Evolutionary conservation across 495 filamentous ascomycete species (phyloP).

Genomic region (Penicillium atrosanguineum): DNA sequence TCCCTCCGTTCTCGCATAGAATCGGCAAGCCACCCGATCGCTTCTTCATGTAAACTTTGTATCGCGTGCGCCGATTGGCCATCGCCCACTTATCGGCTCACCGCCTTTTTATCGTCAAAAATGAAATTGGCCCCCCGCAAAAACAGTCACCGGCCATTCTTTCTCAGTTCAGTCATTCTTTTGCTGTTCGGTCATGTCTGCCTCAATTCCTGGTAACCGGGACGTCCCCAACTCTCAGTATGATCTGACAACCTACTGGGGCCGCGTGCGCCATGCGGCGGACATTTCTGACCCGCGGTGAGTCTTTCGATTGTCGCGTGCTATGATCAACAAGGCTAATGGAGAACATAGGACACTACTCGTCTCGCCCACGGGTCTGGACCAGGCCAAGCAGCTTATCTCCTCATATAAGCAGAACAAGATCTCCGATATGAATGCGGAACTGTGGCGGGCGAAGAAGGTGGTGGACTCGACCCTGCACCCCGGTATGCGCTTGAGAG

Average conservation of each 20-base stretch:
- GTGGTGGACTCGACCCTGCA: slow-evolving; percentile 93
- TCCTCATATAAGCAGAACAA: slow-evolving; percentile 78
- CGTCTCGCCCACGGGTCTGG: slow-evolving; percentile 70
- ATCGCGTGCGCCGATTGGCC: slow-evolving; percentile 24
- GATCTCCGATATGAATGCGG: slow-evolving; percentile 74
- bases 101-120: slow-evolving; percentile 36
- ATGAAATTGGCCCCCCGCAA: slow-evolving; percentile 20
- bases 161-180: slow-evolving; percentile 6
- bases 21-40: slow-evolving; percentile 5
- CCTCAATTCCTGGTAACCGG: slow-evolving; percentile 81
- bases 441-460: slow-evolving; percentile 95
- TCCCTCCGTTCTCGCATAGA: background rate
- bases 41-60: background rate
- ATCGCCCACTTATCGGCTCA: slow-evolving; percentile 36
- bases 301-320: slow-evolving; percentile 30
- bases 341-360: slow-evolving; percentile 66
- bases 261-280: slow-evolving; percentile 84
- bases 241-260: slow-evolving; percentile 91
- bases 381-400: slow-evolving; percentile 76
- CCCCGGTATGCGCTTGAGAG: slow-evolving; percentile 59
- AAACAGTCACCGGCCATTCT: slow-evolving; percentile 13
- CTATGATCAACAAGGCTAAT: slow-evolving; percentile 9
- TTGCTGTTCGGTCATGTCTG: slow-evolving; percentile 62
- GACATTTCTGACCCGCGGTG: slow-evolving; percentile 95
- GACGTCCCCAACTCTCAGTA: slow-evolving; percentile 88